phyloP scores from a whole-genome alignment of 495 filamentous ascomycete genomes.

The Penicillium bialowiezense region DNA sequence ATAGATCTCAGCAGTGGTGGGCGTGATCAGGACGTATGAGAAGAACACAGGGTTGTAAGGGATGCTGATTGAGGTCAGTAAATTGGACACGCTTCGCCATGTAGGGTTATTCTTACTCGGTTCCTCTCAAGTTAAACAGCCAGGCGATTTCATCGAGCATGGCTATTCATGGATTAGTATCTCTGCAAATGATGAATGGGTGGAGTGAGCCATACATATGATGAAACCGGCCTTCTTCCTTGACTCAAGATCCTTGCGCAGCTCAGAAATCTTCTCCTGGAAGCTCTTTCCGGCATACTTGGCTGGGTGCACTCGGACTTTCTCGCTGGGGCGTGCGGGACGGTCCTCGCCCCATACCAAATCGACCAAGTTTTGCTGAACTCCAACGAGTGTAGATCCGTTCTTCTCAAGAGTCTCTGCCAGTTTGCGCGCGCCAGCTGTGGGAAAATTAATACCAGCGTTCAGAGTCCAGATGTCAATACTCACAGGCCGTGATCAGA shows the following conservation, averaged over 20 bases:
- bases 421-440: conserved; percentile 79
- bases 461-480: not conserved
- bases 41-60: conserved; percentile 99
- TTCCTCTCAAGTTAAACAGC: conserved; percentile 95
- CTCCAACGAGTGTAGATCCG: conserved; percentile 67
- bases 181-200: not conserved
- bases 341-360: conserved; percentile 74
- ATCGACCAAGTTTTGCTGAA: conserved; percentile 84
- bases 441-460: conserved; percentile 13
- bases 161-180: conserved; percentile 39
- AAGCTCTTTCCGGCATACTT: conserved; percentile 83
- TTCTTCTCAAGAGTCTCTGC: conserved; percentile 83
- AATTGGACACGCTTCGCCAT: not conserved
- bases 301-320: conserved; percentile 63
- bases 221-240: conserved; percentile 87
- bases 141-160: conserved; percentile 98
- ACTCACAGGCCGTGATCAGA: conserved; percentile 72
- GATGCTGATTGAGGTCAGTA: conserved; percentile 54
- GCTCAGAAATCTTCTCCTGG: conserved; percentile 77
- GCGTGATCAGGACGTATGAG: conserved; percentile 89
- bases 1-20: conserved; percentile 78
- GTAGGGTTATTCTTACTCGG: conserved; percentile 56
- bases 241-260: conserved; percentile 89
- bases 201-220: conserved; percentile 55
- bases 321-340: conserved; percentile 73